A percentile compares a stretch with the other conserved stretches of the same genome.
phyloP scores from a whole-genome alignment of 2,329 filamentous ascomycete genomes.

The Thelonectria blattea region DNA sequence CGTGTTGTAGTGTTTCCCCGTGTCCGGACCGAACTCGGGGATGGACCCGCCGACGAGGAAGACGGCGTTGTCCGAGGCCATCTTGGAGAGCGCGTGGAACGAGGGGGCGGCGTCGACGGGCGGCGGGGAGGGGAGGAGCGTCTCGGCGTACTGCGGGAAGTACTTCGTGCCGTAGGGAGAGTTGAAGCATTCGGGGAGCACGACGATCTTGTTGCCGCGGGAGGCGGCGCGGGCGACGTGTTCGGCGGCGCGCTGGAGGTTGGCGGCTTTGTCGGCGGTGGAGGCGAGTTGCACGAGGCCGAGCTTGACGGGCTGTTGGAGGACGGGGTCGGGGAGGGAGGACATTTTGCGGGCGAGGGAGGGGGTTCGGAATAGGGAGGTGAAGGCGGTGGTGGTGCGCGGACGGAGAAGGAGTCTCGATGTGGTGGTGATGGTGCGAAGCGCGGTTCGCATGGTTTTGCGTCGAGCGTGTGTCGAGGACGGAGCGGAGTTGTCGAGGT shows the following conservation, averaged over 20 bases:
- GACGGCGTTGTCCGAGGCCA: conserved; percentile 78
- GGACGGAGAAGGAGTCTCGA: conserved; percentile 25
- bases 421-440: conserved; percentile 20
- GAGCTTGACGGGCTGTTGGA: conserved; percentile 80
- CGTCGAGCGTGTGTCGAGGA: not conserved
- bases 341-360: conserved; percentile 45
- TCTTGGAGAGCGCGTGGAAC: conserved; percentile 80
- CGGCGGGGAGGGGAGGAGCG: conserved; percentile 78
- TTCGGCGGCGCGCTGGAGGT: conserved; percentile 79
- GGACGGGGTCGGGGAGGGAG: conserved; percentile 50
- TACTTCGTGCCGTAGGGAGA: conserved; percentile 90
- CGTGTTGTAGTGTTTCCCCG: conserved; percentile 85
- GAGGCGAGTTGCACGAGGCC: conserved; percentile 83
- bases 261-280: conserved; percentile 81
- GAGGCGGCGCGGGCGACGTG: conserved; percentile 83
- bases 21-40: conserved; percentile 71
- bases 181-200: conserved; percentile 99
- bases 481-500: not conserved
- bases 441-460: conserved; percentile 28
- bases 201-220: conserved; percentile 81
- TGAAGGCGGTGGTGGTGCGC: conserved; percentile 7
- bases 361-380: conserved; percentile 27
- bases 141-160: conserved; percentile 93
- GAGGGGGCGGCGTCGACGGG: conserved; percentile 74
- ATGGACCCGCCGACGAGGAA: conserved; percentile 94